Evolutionary conservation across 2,329 filamentous ascomycete genomes (phyloP).

Genomic region (Apiospora koreana): DNA sequence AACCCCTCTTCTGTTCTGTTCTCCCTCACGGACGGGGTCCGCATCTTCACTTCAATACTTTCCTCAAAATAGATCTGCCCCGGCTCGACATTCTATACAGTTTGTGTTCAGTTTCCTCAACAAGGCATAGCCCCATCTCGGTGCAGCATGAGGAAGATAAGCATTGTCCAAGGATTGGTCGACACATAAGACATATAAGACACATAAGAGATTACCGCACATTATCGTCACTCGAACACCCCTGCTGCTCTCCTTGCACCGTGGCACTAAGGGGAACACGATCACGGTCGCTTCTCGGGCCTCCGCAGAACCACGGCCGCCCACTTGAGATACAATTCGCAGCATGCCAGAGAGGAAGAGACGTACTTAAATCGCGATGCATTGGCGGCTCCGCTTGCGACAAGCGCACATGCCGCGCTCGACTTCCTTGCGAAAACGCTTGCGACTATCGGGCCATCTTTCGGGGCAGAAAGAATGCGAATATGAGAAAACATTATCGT

Average conservation of each 20-base stretch:
- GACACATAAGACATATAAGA: too few relatives aligned
- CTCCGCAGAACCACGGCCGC: slow-evolving; percentile 23
- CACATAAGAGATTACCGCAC: neutral
- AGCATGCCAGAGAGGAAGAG: slow-evolving; percentile 18
- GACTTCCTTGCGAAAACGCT: slow-evolving; percentile 29
- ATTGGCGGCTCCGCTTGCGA: slow-evolving; percentile 34
- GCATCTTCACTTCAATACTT: neutral
- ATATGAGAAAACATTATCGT: too few relatives aligned
- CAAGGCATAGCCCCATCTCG: neutral
- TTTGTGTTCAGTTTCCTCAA: neutral
- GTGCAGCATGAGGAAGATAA: neutral
- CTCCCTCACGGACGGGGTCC: neutral
- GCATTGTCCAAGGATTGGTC: neutral
- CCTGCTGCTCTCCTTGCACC: slow-evolving; percentile 13
- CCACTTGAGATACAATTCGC: slow-evolving; percentile 24
- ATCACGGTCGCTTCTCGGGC: slow-evolving; percentile 25
- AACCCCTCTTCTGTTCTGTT: neutral
- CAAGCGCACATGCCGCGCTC: slow-evolving; percentile 42
- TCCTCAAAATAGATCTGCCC: neutral
- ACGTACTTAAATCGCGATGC: neutral
- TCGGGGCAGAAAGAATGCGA: slow-evolving; percentile 41
- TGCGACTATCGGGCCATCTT: slow-evolving; percentile 37
- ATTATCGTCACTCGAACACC: slow-evolving; percentile 14
- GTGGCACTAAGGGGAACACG: slow-evolving; percentile 24
- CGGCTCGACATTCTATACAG: neutral